phyloP scores from a whole-genome alignment of 164 flowering plant genomes.

The Platanus orientalis region DNA sequence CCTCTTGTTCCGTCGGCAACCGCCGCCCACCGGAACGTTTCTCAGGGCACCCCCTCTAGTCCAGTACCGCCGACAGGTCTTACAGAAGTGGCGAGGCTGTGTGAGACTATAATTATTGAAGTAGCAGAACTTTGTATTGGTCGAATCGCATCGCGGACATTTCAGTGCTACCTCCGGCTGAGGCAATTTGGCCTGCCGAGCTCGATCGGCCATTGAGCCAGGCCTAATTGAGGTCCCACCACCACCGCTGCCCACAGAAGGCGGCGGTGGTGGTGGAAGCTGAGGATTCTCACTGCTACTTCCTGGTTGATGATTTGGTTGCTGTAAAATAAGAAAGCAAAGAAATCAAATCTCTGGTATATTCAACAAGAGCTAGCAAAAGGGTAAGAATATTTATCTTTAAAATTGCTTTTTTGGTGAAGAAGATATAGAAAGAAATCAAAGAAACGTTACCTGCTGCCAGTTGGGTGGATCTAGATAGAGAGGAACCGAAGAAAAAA shows the following conservation, averaged over 20 bases:
- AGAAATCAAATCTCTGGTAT: conserved; percentile 29
- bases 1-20: conserved; percentile 53
- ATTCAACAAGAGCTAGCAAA: conserved; percentile 40
- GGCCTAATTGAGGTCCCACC: conserved; percentile 48
- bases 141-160: conserved; percentile 61
- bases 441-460: conserved; percentile 50
- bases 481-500: conserved; percentile 61
- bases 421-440: conserved; percentile 23
- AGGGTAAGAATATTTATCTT: conserved; percentile 37
- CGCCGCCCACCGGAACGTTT: conserved; percentile 66
- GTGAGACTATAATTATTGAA: conserved; percentile 57
- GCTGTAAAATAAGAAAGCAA: conserved; percentile 31
- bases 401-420: conserved; percentile 29
- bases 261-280: conserved; percentile 22
- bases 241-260: conserved; percentile 22
- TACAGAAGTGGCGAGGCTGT: conserved; percentile 72
- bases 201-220: conserved; percentile 63
- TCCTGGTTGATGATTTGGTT: conserved; percentile 35
- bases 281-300: conserved; percentile 21
- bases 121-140: conserved; percentile 58
- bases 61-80: conserved; percentile 64
- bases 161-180: conserved; percentile 54
- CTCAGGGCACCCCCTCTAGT: conserved; percentile 65
- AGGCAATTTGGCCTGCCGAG: conserved; percentile 56
- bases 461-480: conserved; percentile 85